Conservation (phyloP, 2,329 filamentous ascomycete genomes). For the Penicillium sp. region DNA sequence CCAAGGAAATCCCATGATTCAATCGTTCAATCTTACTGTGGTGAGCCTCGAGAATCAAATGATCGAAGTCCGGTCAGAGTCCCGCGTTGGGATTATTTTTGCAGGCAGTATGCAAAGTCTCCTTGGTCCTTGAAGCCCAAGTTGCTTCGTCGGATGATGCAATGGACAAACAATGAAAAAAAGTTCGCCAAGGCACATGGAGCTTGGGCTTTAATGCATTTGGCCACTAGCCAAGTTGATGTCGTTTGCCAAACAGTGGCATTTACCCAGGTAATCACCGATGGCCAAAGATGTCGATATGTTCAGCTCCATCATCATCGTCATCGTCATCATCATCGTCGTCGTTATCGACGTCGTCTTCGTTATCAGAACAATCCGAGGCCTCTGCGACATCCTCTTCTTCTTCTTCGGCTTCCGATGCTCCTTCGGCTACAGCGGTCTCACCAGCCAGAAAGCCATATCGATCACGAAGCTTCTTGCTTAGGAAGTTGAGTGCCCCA, state of each 20-base stretch:
- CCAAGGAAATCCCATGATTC: too few relatives aligned
- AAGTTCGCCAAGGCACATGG: not conserved
- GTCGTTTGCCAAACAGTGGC: not conserved
- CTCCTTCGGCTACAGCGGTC: conserved; percentile 21
- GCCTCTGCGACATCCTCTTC: conserved; percentile 16
- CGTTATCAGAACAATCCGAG: conserved; percentile 29
- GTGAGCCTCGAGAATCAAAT: too few relatives aligned
- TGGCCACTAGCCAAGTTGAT: too few relatives aligned
- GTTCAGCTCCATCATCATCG: conserved; percentile 46
- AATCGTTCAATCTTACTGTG: too few relatives aligned
- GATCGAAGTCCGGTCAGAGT: too few relatives aligned
- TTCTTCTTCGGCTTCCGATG: conserved; percentile 18
- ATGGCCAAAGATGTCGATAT: conserved; percentile 52
- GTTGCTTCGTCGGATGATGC: too few relatives aligned
- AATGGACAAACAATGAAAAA: not conserved
- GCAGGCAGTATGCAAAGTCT: too few relatives aligned
- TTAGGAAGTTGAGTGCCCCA: conserved; percentile 52
- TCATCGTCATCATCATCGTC: conserved; percentile 48
- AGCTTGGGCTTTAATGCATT: too few relatives aligned
- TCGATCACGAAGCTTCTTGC: conserved; percentile 41
- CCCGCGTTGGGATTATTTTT: too few relatives aligned
- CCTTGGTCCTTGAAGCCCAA: too few relatives aligned
- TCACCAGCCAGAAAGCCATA: conserved; percentile 34
- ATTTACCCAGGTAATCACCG: conserved; percentile 30
- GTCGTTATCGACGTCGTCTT: conserved; percentile 40